Percentiles rank a stretch among this genome's conserved stretches.
phyloP scores from a whole-genome alignment of 129 eudicot genomes.

The Centrapalus pauciflorus region DNA sequence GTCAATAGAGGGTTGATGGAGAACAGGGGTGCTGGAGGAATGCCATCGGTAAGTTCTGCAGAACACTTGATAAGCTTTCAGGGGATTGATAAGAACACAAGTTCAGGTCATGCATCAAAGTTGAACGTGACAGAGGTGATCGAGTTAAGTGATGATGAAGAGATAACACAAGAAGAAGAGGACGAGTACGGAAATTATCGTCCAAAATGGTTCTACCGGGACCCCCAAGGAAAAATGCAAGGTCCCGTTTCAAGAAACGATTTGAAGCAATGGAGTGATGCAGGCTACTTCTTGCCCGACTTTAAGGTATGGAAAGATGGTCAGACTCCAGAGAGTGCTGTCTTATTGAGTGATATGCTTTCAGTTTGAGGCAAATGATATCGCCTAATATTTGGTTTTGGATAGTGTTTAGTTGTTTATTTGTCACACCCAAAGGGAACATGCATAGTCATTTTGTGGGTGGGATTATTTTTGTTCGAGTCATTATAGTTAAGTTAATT shows the following conservation, averaged over 20 bases:
- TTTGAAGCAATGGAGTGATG: slow-evolving; percentile 55
- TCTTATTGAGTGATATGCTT: slow-evolving; percentile 51
- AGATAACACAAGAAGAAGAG: slow-evolving; percentile 9
- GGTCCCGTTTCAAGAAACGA: slow-evolving; percentile 62
- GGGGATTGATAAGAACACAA: slow-evolving; percentile 3
- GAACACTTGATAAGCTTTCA: slow-evolving; percentile 5
- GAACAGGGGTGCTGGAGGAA: slow-evolving; percentile 3
- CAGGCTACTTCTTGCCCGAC: slow-evolving; percentile 39
- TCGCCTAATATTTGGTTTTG: background rate
- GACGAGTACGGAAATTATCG: background rate
- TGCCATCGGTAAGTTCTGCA: background rate
- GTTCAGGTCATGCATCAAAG: slow-evolving; percentile 1
- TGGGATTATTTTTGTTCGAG: background rate
- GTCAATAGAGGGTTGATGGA: background rate
- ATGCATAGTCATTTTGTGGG: slow-evolving; percentile 12
- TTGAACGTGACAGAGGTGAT: slow-evolving; percentile 28
- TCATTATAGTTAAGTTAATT: slow-evolving; percentile 8
- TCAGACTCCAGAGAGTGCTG: slow-evolving; percentile 32
- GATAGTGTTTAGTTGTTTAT: slow-evolving; percentile 4
- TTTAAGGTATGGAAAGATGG: slow-evolving; percentile 70
- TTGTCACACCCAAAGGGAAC: slow-evolving; percentile 16
- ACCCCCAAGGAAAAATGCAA: slow-evolving; percentile 55
- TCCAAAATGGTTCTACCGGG: slow-evolving; percentile 55
- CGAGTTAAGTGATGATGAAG: slow-evolving; percentile 67
- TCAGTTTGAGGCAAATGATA: slow-evolving; percentile 14